Percentiles rank a stretch among this genome's conserved stretches.
Conservation (phyloP, 2,329 filamentous ascomycete genomes). For the Berkeleyomyces basicola region DNA sequence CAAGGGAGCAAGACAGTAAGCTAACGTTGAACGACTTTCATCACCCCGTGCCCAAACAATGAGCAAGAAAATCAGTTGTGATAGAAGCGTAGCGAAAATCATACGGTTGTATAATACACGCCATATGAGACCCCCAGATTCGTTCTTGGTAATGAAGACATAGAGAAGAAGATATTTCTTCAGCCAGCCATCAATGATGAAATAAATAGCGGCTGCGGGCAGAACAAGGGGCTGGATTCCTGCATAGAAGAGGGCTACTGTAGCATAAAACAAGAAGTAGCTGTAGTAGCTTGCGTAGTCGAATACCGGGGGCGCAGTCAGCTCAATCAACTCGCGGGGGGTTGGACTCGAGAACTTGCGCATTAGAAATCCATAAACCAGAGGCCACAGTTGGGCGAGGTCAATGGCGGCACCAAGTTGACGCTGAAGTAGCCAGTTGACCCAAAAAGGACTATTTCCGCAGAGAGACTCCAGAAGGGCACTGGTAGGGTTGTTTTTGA, state of each 20-base stretch:
- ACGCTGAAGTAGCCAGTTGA: conserved; percentile 81
- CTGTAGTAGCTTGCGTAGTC: conserved; percentile 97
- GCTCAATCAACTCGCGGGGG: conserved; percentile 76
- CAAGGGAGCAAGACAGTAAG: conserved; percentile 55
- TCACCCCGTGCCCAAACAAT: conserved; percentile 56
- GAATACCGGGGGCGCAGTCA: conserved; percentile 81
- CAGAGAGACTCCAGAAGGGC: conserved; percentile 61
- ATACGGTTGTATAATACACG: conserved; percentile 83
- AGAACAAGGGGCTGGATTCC: conserved; percentile 77
- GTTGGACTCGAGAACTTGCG: conserved; percentile 77
- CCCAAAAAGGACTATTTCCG: conserved; percentile 77
- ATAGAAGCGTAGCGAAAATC: conserved; percentile 62
- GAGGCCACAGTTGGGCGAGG: conserved; percentile 70
- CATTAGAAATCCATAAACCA: conserved; percentile 71
- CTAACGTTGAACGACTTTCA: conserved; percentile 35
- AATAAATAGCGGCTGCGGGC: conserved; percentile 77
- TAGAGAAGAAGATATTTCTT: conserved; percentile 95
- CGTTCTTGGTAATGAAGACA: conserved; percentile 90
- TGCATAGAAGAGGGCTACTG: conserved; percentile 71
- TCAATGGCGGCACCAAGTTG: conserved; percentile 90
- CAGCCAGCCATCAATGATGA: conserved; percentile 67
- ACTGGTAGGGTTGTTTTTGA: conserved; percentile 42
- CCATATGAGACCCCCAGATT: conserved; percentile 90
- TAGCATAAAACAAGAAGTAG: conserved; percentile 89
- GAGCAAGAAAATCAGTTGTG: conserved; percentile 63